Evolutionary conservation across 2,329 filamentous ascomycete species (phyloP), one percentile per base, ranked within the genome.

Genomic region (Trichophyton equinum): DNA sequence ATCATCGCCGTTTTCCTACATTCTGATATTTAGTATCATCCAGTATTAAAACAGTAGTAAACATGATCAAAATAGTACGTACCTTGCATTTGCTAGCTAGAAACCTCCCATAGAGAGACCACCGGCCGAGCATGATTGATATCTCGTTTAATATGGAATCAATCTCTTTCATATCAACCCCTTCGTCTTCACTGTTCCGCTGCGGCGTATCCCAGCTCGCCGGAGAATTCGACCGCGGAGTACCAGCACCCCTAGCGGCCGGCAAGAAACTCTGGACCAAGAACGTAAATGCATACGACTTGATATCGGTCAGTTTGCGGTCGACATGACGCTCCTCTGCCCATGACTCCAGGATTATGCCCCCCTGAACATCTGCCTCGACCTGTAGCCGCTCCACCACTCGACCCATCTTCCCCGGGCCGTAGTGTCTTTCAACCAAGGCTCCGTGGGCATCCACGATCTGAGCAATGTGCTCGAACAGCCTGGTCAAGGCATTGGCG

Each of bases 391-490:
- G 83, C 74, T 96, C 90, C 67, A 97, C 92, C 59, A 99, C 94
- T 67, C 87, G 88, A 36, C 88, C 85, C 94, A 99, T 99, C 78
- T 91, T 94, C 42, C 92, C 90, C 15, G 82, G 76, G 1, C 94
- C 94, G 70, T 99, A 99, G 73, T 99, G 94, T 55, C 89, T 85
- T 76, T 97, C 91, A 0, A 99, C 92, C 7, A 99, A 79, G 0
- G 85, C 85, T 36, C 92, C 90, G 70, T 99, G 94, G 1, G 88
- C 86, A 68, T 97, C 92, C 22, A 99, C 86, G 65, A 99, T 96
- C 71, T 95, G 89, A 1, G 94, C 92, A 72, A 99, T 96, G 74
- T 99, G 92, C 73, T 97, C 92, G 71, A 99, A 99, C 55, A 99
- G 76, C 70, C 89, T 91, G 3, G 91, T 96, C 64, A 99, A 77